Base-by-base conservation (phyloP, 805 yeast genomes). In the Pichia californica region DNA sequence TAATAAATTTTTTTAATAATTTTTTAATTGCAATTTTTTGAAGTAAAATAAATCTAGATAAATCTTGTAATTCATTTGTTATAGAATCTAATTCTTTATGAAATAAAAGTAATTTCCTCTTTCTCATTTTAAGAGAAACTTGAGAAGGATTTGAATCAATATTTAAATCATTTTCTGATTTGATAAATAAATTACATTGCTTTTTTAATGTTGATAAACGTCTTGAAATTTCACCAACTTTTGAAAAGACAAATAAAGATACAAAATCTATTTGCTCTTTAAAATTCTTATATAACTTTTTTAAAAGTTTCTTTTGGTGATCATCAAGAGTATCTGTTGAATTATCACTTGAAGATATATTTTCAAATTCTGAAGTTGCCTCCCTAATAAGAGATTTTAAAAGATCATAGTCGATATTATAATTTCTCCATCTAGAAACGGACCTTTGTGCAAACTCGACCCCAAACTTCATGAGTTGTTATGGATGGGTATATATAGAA, bases 361-460 rank as follows among this genome's bases (percentile, higher is more conserved):
- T 42, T 15, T 54, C 43, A 20, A 35, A 28, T 3, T 45, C 52
- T 1, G 67, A 57, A 1, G 91, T 83, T 8, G 80, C 77, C 18
- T 61, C 58, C 53, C 81, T 73, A 46, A 89, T 86, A 36, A 74
- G 70, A 5, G 64, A 63, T 62, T 88, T 89, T 45, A 89, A 60
- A 30, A 79, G 85, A 52, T 87, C 83, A 63, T 89, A 89, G 56
- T 87, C 88, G 32, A 89, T 71, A 61, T 89, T 88, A 63, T 86
- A 82, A 48, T 77, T 75, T 54, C 76, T 75, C 97, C 98, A 89
- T 66, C 86, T 93, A 2, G 89, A 88, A 20, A 88, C 83, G 11
- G 95, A 83, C 52, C 87, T 72, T 50, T 76, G 79, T 41, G 74
- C 68, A 19, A 89, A 71, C 55, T 83, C 88, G 33, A 77, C 70